A percentile compares a stretch with the other conserved stretches of the same genome.
Evolutionary conservation across 148 eudicot genomes (phyloP).

Genomic region (Mesembryanthemum crystallinum): DNA sequence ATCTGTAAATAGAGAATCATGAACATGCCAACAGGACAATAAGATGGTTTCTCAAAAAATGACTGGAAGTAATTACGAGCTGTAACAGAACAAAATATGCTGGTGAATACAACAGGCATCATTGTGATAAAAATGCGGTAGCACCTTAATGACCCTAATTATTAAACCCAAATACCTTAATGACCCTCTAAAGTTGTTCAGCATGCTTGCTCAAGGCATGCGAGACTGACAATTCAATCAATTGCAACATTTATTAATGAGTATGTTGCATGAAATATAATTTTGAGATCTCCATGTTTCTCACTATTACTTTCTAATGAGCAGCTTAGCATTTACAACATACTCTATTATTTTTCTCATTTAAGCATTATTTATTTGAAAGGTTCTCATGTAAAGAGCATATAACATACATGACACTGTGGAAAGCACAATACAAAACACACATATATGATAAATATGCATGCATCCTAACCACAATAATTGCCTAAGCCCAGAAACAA

Average conservation of each 20-base stretch:
- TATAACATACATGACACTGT: too few species aligned
- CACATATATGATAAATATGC: neutral
- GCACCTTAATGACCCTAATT: neutral
- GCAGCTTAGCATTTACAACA: too few species aligned
- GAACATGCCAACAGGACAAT: conserved; percentile 1
- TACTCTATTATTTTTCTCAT: too few species aligned
- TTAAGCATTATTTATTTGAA: too few species aligned
- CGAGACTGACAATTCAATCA: neutral
- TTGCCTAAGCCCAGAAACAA: neutral
- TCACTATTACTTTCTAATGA: neutral
- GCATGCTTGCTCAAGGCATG: neutral
- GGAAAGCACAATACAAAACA: too few species aligned
- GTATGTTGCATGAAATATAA: neutral
- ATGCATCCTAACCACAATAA: neutral
- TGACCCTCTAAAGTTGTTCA: neutral
- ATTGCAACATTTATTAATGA: neutral
- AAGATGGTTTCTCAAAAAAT: neutral
- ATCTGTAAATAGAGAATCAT: neutral
- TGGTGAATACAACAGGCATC: neutral
- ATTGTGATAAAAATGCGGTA: neutral
- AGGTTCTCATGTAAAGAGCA: too few species aligned
- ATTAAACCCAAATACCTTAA: neutral
- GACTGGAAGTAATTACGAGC: neutral
- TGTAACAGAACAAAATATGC: neutral
- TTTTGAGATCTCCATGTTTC: neutral